Base-by-base conservation (phyloP, 2,329 filamentous ascomycete species). In the Rhynchosporium agropyri region DNA sequence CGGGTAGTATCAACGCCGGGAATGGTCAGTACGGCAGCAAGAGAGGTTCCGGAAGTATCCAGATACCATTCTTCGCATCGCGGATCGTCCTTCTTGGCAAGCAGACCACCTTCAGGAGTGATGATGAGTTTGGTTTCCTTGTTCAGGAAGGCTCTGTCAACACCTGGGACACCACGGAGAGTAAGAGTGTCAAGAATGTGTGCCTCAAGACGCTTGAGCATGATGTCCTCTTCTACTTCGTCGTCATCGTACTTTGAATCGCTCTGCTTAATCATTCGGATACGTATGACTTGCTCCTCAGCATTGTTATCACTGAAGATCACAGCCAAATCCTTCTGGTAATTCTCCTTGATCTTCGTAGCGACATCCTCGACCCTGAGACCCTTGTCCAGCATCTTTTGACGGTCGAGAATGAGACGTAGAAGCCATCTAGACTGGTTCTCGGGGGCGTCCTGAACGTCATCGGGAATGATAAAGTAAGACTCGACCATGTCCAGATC, bases 291-390 rank as follows among this genome's bases (percentile, higher is more conserved):
- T 76, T 96, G 92, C 75, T 96, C 88, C 68, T 97, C 93, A 9
- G 94, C 93, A 76, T 99, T 99, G 81, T 97, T 95, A 77, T 99
- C 95, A 77, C 92, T 97, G 82, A 96, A 97, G 65, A 99, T 93
- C 69, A 99, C 88, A 13, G 92, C 92, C 70, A 98, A 80, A 76
- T 97, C 92, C 66, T 84, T 87, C 26, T 87, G 84, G 74, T 96
- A 99, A 59, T 92, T 89, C 68, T 93, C 87, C 80, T 96, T 97
- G 79, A 99, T 95, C 73, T 88, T 90, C 65, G 84, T 81, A 38
- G 94, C 94, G 65, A 99, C 94, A 72, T 99, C 92, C 65, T 95
- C 89, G 63, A 99, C 93, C 40, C 87, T 89, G 67, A 99, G 84
- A 65, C 89, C 91, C 83, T 96, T 99, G 77, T 99, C 95, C 45